Evolutionary conservation across 352 stramenopile species (phyloP), one percentile per base, ranked within the genome.

Genomic region (Thalassiosira livingstoniorum): DNA sequence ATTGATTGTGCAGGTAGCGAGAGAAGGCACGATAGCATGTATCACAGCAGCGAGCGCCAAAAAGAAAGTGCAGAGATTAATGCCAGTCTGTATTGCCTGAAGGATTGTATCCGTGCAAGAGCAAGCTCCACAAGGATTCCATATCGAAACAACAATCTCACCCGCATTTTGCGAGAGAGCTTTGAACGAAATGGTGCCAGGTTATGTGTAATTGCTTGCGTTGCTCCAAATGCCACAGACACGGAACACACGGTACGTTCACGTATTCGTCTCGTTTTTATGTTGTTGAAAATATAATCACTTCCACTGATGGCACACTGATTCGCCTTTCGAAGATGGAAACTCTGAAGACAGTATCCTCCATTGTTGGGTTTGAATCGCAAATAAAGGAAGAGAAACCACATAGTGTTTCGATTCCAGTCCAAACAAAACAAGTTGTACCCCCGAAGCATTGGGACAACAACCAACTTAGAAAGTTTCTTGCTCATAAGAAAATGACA

Each of bases 1-100:
- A 87, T 90, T 31, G 87, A 92, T 60, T 88, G 77, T 54, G 86
- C 86, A n/a, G 86, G 86, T n/a, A 83, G 65, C 25, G 86, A 91
- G 47, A 42, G 84, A 21, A 54, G 72, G 31, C 68, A 89, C 37
- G 86, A 91, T 45, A 82, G 62, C 55, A 73, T 91, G 73, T 90
- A 90, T 60, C 86, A 91, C 71, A 70, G 37, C 37, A 75, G 61
- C 0, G 71, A 90, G 51, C 58, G 83, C 13, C 83, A 87, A 43
- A 85, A 86, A 43, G 87, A 92, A 51, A 83, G 66, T 32, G 81
- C 74, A 18, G 81, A 90, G 65, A 92, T 92, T 39, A 92, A 92
- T 75, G 71, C 72, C 15, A 81, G 57, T 53, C 60, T 92, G 15
- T 90, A 72, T 51, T 68, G 83, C 23, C 45, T 92, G 21, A 92